Conservation (phyloP, 164 flowering plant species). For the Hamamelis virginiana region DNA sequence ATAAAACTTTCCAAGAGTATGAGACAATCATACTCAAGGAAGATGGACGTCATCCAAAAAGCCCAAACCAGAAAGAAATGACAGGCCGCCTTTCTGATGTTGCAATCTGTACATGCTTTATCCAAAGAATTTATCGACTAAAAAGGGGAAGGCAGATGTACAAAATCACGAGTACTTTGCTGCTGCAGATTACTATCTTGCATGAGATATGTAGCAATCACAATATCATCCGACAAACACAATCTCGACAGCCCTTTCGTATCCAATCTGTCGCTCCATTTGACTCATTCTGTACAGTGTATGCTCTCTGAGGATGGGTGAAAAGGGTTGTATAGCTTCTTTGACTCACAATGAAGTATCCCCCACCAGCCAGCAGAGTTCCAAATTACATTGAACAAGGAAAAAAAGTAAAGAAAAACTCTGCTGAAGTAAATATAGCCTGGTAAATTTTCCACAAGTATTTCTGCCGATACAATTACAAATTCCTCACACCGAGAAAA, state of each 20-base stretch:
- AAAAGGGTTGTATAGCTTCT: slow-evolving; percentile 12
- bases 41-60: background rate
- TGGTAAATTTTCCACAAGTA: slow-evolving; percentile 14
- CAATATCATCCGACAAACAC: background rate
- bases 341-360: slow-evolving; percentile 1
- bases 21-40: slow-evolving; percentile 4
- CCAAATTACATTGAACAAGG: slow-evolving; percentile 19
- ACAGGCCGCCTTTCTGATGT: background rate
- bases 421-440: slow-evolving; percentile 20
- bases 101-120: background rate
- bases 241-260: background rate
- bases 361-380: slow-evolving; percentile 24
- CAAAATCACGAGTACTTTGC: slow-evolving; percentile 1
- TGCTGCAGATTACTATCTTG: slow-evolving; percentile 5
- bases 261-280: slow-evolving; percentile 9
- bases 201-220: background rate
- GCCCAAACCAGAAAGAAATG: background rate
- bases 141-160: slow-evolving; percentile 4
- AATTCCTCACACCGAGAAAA: slow-evolving; percentile 25
- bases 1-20: background rate
- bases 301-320: slow-evolving; percentile 13
- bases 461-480: slow-evolving; percentile 29
- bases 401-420: slow-evolving; percentile 12
- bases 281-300: slow-evolving; percentile 40
- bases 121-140: background rate